Evolutionary conservation across 768 basidiomycete genomes (phyloP), one percentile per base, ranked within the genome.

Genomic region (Sarcodon sp.): DNA sequence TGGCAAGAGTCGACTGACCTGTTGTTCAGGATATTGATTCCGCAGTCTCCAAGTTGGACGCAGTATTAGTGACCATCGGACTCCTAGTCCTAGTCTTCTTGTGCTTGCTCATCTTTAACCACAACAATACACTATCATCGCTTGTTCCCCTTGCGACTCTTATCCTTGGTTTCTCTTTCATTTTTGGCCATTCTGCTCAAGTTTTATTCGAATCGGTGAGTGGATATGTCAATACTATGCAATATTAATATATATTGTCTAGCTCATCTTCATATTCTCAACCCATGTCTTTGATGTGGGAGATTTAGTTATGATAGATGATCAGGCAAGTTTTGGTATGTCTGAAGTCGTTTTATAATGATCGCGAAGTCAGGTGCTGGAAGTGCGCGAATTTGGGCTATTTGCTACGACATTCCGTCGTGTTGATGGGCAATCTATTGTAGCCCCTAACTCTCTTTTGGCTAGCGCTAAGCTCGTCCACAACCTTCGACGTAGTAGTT

Each of bases 281-380:
- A 87, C 86, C 0, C 87, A 88, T 57, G 81, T 85, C n/a, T 88
- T 83, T 54, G 85, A 87, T 59, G 81, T 88, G 6, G 86, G 86
- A 6, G 86, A 89, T 55, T 64, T 87, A 32, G 80, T 88, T 6
- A 76, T 88, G 72, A 87, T 89, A 52, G 87, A 88, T 56, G 78
- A 80, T 48, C 74, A 79, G 62, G 78, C 72, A 8, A 33, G 43
- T 51, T 51, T 31, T 33, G 9, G 32, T 27, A 41, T 11, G 1
- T 39, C 16, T 50, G 1, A 55, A 54, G 35, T 15, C 37, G 4
- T 7, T 47, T 38, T 18, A 35, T 32, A 33, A 33, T 35, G 34
- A 34, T 48, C 64, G 63, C 31, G 4, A 7, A 43, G 33, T 43
- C 0, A 68, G 57, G 59, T 58, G 8, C 59, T 83, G 15, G 70